These are phyloP conservation scores for Colletotrichum sp. DNA, from an alignment of 2,329 filamentous ascomycete species.

Conservation along the genomic window DNA sequence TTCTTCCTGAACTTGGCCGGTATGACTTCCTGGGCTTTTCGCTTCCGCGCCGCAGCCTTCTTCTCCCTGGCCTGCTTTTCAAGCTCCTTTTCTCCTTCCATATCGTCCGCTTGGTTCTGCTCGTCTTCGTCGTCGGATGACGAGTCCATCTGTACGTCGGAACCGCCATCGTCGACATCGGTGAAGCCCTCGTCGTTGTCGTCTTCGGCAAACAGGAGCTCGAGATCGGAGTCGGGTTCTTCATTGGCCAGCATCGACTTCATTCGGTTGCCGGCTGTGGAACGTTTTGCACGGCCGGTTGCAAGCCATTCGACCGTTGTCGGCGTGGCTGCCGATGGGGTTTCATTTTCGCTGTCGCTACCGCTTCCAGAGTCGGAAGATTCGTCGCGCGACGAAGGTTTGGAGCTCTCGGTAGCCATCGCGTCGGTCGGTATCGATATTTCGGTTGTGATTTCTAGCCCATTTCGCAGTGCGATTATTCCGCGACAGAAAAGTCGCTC, in stretches of 20 bases:
- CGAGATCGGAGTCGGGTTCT: slow-evolving; percentile 71
- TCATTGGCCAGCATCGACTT: slow-evolving; percentile 78
- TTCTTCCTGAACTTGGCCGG: slow-evolving; percentile 76
- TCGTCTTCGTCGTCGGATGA: slow-evolving; percentile 86
- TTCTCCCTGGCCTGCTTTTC: slow-evolving; percentile 77
- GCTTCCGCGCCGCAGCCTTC: slow-evolving; percentile 72
- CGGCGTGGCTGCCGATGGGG: slow-evolving; percentile 22
- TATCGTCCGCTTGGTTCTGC: slow-evolving; percentile 68
- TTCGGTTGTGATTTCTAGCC: not conserved
- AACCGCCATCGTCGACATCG: slow-evolving; percentile 69
- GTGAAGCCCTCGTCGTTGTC: slow-evolving; percentile 73
- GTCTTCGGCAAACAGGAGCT: slow-evolving; percentile 77
- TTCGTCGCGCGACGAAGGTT: slow-evolving; percentile 13
- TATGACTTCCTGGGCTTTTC: slow-evolving; percentile 79
- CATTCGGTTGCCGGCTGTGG: slow-evolving; percentile 86
- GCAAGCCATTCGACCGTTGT: slow-evolving; percentile 70
- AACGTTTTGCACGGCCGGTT: slow-evolving; percentile 75
- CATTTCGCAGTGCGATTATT: not conserved
- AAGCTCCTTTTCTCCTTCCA: slow-evolving; percentile 88
- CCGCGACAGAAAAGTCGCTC: not conserved
- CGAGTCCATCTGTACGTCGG: slow-evolving; percentile 85
- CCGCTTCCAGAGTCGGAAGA: slow-evolving; percentile 25
- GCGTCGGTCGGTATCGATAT: not conserved
- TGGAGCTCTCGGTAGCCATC: slow-evolving; percentile 17
- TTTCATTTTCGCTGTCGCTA: slow-evolving; percentile 39